These are phyloP conservation scores for Eucalyptus cloeziana DNA, from an alignment of 345 rosid species.

Conservation along the genomic window DNA sequence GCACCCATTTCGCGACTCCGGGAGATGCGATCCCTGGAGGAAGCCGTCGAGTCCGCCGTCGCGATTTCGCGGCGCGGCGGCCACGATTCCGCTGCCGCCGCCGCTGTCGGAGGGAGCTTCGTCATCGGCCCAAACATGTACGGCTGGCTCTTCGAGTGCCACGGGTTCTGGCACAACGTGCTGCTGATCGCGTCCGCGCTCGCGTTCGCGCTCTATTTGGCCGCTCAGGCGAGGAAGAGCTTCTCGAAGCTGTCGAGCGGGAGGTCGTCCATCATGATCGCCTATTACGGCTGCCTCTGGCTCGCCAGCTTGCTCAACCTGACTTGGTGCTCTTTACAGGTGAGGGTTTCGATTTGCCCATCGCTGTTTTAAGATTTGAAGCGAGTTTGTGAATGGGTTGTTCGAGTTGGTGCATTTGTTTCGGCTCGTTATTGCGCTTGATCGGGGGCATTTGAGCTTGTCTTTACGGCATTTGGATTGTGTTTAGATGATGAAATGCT, in stretches of 20 bases:
- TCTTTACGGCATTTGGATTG: neutral
- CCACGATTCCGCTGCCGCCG: neutral
- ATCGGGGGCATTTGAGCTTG: neutral
- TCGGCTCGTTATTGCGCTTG: neutral
- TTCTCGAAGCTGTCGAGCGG: conserved; percentile 56
- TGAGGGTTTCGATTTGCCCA: neutral
- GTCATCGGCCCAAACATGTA: conserved; percentile 1
- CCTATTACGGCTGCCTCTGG: conserved; percentile 80
- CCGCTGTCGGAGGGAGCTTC: conserved; percentile 3
- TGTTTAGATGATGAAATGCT: neutral
- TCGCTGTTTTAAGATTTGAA: neutral
- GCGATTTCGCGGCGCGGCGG: neutral
- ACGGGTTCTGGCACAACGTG: conserved; percentile 70
- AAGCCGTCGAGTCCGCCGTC: neutral
- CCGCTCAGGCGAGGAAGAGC: conserved; percentile 62
- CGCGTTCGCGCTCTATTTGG: conserved; percentile 54
- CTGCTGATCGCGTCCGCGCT: conserved; percentile 42
- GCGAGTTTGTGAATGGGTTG: neutral
- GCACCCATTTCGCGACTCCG: neutral
- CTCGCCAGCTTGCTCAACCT: conserved; percentile 86
- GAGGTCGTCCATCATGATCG: conserved; percentile 74
- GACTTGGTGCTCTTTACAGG: conserved; percentile 44
- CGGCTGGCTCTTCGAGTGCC: conserved; percentile 68
- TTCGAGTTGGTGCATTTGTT: neutral
- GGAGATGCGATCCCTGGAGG: neutral